Evolutionary conservation across 1,284 basidiomycete genomes (phyloP).

Genomic region (Ganoderma sinense): DNA sequence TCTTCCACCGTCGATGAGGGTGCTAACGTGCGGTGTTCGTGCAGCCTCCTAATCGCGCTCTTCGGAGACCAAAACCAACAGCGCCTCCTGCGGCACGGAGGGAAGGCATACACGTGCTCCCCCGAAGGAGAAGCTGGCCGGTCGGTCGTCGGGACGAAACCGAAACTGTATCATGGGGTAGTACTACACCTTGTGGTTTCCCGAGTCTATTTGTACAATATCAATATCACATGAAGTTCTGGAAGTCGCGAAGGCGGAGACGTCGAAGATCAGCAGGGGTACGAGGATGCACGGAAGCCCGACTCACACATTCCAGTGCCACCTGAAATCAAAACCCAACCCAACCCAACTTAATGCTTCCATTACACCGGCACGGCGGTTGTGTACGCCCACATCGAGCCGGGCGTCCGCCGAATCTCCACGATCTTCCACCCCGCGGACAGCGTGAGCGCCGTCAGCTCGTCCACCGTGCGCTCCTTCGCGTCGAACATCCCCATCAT

Average conservation of each 20-base stretch:
- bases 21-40: neutral
- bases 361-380: conserved; percentile 48
- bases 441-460: conserved; percentile 56
- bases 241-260: neutral
- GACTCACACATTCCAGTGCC: neutral
- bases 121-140: neutral
- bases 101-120: neutral
- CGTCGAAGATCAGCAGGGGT: neutral
- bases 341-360: too few species aligned
- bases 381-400: conserved; percentile 38
- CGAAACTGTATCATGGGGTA: neutral
- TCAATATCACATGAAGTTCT: neutral
- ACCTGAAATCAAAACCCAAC: neutral
- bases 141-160: neutral
- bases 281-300: neutral
- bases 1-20: neutral
- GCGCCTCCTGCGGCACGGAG: neutral
- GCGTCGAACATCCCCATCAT: conserved; percentile 72
- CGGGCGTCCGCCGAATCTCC: conserved; percentile 53
- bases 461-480: conserved; percentile 69
- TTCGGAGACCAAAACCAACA: neutral
- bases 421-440: conserved; percentile 72
- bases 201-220: neutral
- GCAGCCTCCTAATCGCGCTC: neutral
- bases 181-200: neutral